phyloP scores from a whole-genome alignment of 345 rosid species.

The Moricandia moricandioides region DNA sequence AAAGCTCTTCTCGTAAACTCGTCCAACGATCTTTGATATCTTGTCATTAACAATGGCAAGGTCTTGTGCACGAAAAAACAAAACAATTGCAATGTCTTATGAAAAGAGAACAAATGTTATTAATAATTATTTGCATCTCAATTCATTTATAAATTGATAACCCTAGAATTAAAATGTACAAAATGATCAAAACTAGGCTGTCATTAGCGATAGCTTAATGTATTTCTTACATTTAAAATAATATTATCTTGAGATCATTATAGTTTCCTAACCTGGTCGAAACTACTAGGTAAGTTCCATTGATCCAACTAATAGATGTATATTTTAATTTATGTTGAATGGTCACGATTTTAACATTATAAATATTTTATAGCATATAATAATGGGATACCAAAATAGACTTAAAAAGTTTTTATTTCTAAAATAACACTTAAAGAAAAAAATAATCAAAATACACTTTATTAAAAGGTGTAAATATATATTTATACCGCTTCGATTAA shows the following conservation, averaged over 20 bases:
- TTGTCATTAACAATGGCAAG: not conserved
- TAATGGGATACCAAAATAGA: too few relatives aligned
- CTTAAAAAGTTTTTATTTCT: too few relatives aligned
- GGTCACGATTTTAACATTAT: conserved; percentile 12
- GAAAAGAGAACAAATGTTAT: not conserved
- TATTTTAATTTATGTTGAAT: not conserved
- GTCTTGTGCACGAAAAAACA: too few relatives aligned
- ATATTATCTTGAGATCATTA: not conserved
- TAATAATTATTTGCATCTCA: not conserved
- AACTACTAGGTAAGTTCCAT: conserved; percentile 16
- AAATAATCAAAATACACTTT: too few relatives aligned
- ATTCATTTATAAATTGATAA: not conserved
- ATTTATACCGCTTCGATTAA: too few relatives aligned
- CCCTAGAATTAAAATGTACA: not conserved
- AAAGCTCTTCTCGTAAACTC: not conserved
- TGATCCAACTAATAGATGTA: not conserved
- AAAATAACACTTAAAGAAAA: too few relatives aligned
- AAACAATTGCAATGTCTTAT: not conserved
- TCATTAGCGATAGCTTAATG: not conserved
- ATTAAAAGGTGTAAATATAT: too few relatives aligned
- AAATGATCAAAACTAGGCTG: not conserved
- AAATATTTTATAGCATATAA: not conserved
- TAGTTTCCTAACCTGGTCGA: conserved; percentile 21
- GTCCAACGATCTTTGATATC: not conserved
- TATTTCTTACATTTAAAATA: not conserved